These are phyloP conservation scores for Cephaloascus albidus DNA, from an alignment of 805 yeast species.

Conservation along the genomic window DNA sequence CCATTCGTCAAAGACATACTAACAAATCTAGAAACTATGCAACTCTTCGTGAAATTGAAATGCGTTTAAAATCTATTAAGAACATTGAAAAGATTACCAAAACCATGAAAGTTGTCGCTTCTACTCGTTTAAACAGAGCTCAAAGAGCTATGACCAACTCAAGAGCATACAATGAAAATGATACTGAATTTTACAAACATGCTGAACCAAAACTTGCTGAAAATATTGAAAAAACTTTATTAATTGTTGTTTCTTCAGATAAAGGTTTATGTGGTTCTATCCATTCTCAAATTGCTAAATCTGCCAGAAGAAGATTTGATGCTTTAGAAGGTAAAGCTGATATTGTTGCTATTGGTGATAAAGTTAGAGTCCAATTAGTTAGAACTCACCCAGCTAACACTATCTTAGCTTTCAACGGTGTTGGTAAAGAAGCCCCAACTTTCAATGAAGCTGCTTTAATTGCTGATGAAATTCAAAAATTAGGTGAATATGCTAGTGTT, in stretches of 20 bases:
- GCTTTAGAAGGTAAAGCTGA: conserved; percentile 61
- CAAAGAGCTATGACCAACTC: conserved; percentile 90
- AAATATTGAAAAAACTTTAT: conserved; percentile 52
- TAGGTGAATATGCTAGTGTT: conserved; percentile 65
- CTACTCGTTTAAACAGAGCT: conserved; percentile 92
- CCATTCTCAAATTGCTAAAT: conserved; percentile 90
- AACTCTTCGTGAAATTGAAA: conserved; percentile 96
- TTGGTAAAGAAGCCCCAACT: conserved; percentile 96
- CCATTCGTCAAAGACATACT: conserved; percentile 7
- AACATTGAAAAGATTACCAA: conserved; percentile 99
- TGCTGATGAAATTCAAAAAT: conserved; percentile 69
- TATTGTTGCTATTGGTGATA: conserved; percentile 88
- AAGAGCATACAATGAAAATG: conserved; percentile 75
- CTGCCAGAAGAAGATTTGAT: conserved; percentile 60
- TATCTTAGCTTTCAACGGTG: conserved; percentile 74
- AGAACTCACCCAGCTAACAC: conserved; percentile 71
- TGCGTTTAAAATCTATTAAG: conserved; percentile 95
- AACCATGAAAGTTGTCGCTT: conserved; percentile 99
- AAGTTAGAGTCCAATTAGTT: conserved; percentile 77
- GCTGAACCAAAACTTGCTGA: conserved; percentile 66
- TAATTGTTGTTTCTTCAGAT: conserved; percentile 89
- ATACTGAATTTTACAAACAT: conserved; percentile 66
- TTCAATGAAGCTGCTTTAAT: conserved; percentile 84
- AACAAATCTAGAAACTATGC: conserved; percentile 72
- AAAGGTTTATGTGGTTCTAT: conserved; percentile 99